These are phyloP conservation scores for Colletotrichum zoysiae DNA, from an alignment of 2,329 filamentous ascomycete genomes.

Conservation along the genomic window DNA sequence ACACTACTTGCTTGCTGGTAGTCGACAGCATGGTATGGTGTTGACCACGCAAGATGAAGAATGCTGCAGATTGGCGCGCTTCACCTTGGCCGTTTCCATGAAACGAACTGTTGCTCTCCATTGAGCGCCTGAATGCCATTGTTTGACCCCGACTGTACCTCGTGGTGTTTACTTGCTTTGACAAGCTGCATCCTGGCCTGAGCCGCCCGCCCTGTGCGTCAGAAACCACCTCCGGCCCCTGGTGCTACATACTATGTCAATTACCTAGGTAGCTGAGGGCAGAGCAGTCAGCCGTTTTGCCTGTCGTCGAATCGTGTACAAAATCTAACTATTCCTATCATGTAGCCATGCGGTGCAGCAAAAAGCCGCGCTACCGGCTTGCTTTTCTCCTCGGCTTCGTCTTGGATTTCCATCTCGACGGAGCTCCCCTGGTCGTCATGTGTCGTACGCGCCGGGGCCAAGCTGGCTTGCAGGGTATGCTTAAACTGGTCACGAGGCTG, in stretches of 20 bases:
- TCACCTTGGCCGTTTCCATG: not conserved
- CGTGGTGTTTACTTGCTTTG: not conserved
- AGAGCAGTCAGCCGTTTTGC: not conserved
- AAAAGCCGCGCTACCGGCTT: too few species aligned
- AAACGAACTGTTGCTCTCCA: conserved; percentile 5
- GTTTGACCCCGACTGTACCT: not conserved
- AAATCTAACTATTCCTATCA: too few species aligned
- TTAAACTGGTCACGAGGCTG: conserved; percentile 31
- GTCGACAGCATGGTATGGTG: not conserved
- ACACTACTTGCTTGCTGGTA: too few species aligned
- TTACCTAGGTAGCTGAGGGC: too few species aligned
- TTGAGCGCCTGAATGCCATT: conserved; percentile 25
- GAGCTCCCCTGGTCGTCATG: conserved; percentile 20
- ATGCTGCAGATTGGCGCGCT: conserved; percentile 33
- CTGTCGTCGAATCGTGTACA: not conserved
- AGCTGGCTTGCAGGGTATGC: conserved; percentile 3
- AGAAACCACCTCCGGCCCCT: not conserved
- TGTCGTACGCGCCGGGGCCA: conserved; percentile 11
- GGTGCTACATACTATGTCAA: too few species aligned
- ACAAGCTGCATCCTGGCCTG: conserved; percentile 14
- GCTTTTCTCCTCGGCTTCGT: not conserved
- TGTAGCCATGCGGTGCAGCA: too few species aligned
- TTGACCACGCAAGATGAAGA: not conserved
- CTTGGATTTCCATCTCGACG: not conserved
- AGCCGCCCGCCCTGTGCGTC: conserved; percentile 4